These are phyloP conservation scores for Geotrichum ghanense DNA, from an alignment of 805 yeast species.

Conservation along the genomic window DNA sequence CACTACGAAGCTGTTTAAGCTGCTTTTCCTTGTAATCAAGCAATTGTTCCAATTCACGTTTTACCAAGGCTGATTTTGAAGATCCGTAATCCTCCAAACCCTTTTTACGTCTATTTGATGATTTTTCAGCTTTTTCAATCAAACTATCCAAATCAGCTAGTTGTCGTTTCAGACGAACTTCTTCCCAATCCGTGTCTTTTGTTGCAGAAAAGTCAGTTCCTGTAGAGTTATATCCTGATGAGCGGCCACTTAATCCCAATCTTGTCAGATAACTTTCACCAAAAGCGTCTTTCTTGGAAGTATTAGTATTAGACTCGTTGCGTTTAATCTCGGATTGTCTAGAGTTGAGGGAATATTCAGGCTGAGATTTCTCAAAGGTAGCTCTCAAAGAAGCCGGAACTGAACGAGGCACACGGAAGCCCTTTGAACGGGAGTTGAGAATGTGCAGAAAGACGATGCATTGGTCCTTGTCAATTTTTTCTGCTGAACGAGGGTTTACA, in stretches of 20 bases:
- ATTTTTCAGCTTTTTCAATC: conserved; percentile 44
- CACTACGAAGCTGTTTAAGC: conserved; percentile 30
- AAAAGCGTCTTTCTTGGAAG: conserved; percentile 20
- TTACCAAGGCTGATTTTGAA: conserved; percentile 29
- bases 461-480: conserved; percentile 89
- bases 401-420: conserved; percentile 78
- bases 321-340: conserved; percentile 34
- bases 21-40: conserved; percentile 64
- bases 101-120: conserved; percentile 29
- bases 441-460: conserved; percentile 81
- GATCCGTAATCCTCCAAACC: conserved; percentile 23
- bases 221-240: conserved; percentile 24
- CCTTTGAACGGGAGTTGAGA: conserved; percentile 77
- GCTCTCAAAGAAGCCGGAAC: conserved; percentile 91
- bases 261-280: conserved; percentile 42
- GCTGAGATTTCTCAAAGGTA: conserved; percentile 76
- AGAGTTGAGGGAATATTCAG: conserved; percentile 44
- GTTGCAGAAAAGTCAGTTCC: conserved; percentile 66
- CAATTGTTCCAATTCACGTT: conserved; percentile 69
- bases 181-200: conserved; percentile 74
- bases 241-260: conserved; percentile 36
- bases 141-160: conserved; percentile 62
- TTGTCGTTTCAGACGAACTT: conserved; percentile 70
- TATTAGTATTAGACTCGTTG: conserved; percentile 8
- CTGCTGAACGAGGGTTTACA: conserved; percentile 80